Base-by-base conservation (phyloP, 1,284 basidiomycete species). In the Melampsora americana region DNA sequence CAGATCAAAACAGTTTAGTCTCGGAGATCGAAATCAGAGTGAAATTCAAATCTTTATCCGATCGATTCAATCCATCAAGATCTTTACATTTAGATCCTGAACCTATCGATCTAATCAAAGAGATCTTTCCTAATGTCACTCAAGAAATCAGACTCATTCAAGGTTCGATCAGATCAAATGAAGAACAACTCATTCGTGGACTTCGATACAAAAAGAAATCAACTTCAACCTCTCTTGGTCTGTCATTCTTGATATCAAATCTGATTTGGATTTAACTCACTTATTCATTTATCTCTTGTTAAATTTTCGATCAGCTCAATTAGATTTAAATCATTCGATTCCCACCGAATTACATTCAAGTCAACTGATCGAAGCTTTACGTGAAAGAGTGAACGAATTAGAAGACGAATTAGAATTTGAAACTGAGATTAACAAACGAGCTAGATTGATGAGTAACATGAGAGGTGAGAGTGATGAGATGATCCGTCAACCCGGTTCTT, bases 331-430 rank as follows among this genome's bases (percentile, higher is more conserved):
- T 6, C 7, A 18, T 53, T 53, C 50, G 50, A 53, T 53, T 53
- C 50, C 50, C 7, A 9, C 16, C 18, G 50, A 53, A 26, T 53
- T 53, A 53, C 50, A 53, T 53, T 53, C 50, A 20, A 53, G 50
- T 53, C 20, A 53, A 53, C 16, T 53, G 16, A 53, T 53, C 50
- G 50, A 53, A 53, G 50, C 50, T 1, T 26, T 53, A 53, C 50
- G 50, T 53, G 50, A 53, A 53, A 20, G 50, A 53, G 50, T 53
- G 7, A 53, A 53, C 1, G 50, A 53, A 53, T 26, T 53, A 20
- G 50, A 53, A 26, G 50, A 53, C 16, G 50, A 53, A 53, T 26
- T 53, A 53, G 50, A 53, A 26, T 53, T 53, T 18, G 50, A 53
- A 26, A 53, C 50, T 20, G 50, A 53, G 7, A 26, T 53, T 26